Evolutionary conservation across 331 rosid genomes (phyloP).

Genomic region (Rhamnella rubrinervis): DNA sequence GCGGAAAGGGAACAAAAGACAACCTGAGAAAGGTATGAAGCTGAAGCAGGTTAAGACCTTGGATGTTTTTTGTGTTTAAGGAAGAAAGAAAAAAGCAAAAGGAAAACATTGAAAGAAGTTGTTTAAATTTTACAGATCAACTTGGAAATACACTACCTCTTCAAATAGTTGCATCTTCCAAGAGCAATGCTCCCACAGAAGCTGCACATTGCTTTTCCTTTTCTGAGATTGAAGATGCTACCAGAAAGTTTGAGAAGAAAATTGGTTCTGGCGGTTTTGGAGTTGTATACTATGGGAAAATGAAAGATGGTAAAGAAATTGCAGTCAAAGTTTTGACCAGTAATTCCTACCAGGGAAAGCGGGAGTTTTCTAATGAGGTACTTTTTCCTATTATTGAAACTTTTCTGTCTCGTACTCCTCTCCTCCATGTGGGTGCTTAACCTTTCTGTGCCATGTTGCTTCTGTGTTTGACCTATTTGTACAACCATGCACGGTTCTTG

Average conservation of each 20-base stretch:
- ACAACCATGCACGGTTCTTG: not conserved
- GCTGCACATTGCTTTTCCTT: slow-evolving; percentile 66
- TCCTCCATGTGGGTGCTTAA: not conserved
- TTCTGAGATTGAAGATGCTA: slow-evolving; percentile 65
- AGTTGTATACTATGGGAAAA: slow-evolving; percentile 74
- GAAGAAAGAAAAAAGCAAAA: not conserved
- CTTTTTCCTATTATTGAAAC: slow-evolving; percentile 18
- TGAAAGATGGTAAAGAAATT: slow-evolving; percentile 70
- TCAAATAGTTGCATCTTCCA: slow-evolving; percentile 45
- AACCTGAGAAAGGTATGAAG: slow-evolving; percentile 49
- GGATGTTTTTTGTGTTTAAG: slow-evolving; percentile 7
- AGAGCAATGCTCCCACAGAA: slow-evolving; percentile 52
- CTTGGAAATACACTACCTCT: slow-evolving; percentile 36
- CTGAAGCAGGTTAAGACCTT: slow-evolving; percentile 7
- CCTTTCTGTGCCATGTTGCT: not conserved
- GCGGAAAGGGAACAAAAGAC: slow-evolving; percentile 46
- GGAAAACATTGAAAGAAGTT: slow-evolving; percentile 17
- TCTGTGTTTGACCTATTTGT: slow-evolving; percentile 1
- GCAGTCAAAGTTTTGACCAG: slow-evolving; percentile 82
- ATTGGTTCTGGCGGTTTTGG: slow-evolving; percentile 96
- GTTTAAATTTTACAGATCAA: slow-evolving; percentile 36
- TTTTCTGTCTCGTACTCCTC: slow-evolving; percentile 5
- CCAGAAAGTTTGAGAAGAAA: slow-evolving; percentile 65
- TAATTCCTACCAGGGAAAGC: slow-evolving; percentile 80
- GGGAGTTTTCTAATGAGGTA: slow-evolving; percentile 91